A percentile compares a stretch with the other conserved stretches of the same genome.
Evolutionary conservation across 129 eudicot genomes (phyloP).

Genomic region (Pseudognaphalium luteoalbum): DNA sequence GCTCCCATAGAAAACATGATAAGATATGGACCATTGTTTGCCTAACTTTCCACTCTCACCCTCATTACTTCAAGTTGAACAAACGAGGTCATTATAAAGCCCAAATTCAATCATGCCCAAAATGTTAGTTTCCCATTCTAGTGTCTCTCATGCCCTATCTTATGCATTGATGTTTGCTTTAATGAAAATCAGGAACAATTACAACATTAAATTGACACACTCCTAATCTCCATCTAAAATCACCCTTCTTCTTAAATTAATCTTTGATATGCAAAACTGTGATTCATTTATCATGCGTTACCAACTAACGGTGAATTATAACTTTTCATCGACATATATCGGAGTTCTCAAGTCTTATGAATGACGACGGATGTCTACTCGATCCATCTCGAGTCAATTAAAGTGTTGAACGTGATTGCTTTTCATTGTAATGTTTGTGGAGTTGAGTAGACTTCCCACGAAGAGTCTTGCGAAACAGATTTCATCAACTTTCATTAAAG

Average conservation of each 20-base stretch:
- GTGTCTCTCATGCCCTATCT: constrained; percentile 33
- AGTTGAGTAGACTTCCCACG: constrained; percentile 26
- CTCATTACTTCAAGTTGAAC: constrained; percentile 24
- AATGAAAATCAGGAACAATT: constrained; percentile 29
- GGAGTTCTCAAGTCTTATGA: background rate
- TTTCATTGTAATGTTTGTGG: background rate
- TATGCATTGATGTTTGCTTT: constrained; percentile 31
- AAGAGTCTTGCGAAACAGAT: constrained; percentile 8
- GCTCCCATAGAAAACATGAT: constrained; percentile 36
- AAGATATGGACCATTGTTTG: constrained; percentile 43
- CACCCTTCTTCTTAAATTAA: background rate
- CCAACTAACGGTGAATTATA: background rate
- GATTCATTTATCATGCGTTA: background rate
- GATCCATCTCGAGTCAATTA: background rate
- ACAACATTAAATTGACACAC: constrained; percentile 27
- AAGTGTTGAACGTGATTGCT: constrained; percentile 1
- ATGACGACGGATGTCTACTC: background rate
- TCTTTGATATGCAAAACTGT: background rate
- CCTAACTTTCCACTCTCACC: constrained; percentile 54
- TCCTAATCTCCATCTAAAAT: constrained; percentile 29
- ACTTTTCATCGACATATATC: background rate
- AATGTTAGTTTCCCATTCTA: constrained; percentile 30
- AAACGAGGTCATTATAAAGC: constrained; percentile 44
- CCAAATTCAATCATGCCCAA: constrained; percentile 36
- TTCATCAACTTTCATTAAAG: background rate